Evolutionary conservation across 106 monocot species (phyloP), one percentile per base, ranked within the genome.

Genomic region (Acorus calamus): DNA sequence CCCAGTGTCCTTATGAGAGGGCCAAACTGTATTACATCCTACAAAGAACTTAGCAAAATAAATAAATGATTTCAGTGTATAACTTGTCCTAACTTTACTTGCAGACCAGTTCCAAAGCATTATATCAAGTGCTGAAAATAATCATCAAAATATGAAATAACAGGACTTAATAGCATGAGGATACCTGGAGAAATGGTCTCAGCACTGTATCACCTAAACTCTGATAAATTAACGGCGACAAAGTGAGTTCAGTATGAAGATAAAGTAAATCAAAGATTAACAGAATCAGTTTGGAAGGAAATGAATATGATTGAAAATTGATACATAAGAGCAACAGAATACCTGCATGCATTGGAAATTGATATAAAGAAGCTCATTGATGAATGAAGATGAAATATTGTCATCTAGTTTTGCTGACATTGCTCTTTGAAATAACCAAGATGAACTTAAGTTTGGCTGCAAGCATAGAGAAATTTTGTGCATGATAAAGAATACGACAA

Each of bases 11-110:
- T 90, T 11, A 80, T 78, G 58, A 94, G 78, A 71, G 94, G 94
- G 48, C 78, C 82, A 78, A 94, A 94, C 60, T 94, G 94, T 80
- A 94, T 84, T 8, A 94, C 94, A 80, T 94, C 94, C 94, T 94
- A 74, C 58, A 57, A 42, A 73, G 14, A 28, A 28, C 28, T 28
- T 28, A 28, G 28, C 28, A 28, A 28, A 28, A 28, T 28, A 1
- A 28, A 28, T 28, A 1, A 28, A 28, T 28, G 28, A 28, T 28
- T 28, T 28, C 28, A 28, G 28, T 28, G 28, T 28, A 28, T 28
- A 28, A 28, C 28, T 28, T 28, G 28, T 28, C 28, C 28, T 28
- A 28, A 28, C 28, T 28, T 28, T 28, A 28, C 28, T 28, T 28
- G 28, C 28, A 28, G 28, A 28, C 28, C 28, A 28, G 28, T 28